A percentile compares a stretch with the other conserved stretches of the same genome.
phyloP scores from a whole-genome alignment of 129 eudicot species.

The Arctium minus region DNA sequence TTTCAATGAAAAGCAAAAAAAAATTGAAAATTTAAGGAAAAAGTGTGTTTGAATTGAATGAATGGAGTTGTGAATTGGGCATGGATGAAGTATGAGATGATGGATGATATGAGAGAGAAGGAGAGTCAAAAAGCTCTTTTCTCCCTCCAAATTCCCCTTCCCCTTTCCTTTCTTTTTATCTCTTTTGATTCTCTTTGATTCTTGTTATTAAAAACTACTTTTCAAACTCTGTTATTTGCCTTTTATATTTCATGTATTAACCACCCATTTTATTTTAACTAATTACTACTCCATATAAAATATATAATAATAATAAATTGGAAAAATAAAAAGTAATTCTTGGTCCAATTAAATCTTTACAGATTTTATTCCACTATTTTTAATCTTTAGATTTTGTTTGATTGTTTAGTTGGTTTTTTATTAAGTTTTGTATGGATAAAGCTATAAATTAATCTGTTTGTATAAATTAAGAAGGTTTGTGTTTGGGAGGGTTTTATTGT shows the following conservation, averaged over 20 bases:
- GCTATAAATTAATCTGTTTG: too few species aligned
- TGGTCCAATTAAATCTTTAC: not conserved
- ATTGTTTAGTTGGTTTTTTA: too few species aligned
- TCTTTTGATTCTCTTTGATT: not conserved
- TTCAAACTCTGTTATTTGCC: slow-evolving; percentile 2
- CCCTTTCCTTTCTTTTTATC: slow-evolving; percentile 15
- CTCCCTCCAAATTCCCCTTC: slow-evolving; percentile 30
- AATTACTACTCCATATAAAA: not conserved
- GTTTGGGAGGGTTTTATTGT: too few species aligned
- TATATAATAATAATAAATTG: too few species aligned
- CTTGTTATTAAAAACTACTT: not conserved
- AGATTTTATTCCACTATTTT: too few species aligned
- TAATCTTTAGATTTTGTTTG: too few species aligned
- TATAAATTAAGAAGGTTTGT: too few species aligned
- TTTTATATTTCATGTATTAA: slow-evolving; percentile 8
- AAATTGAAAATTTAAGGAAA: too few species aligned
- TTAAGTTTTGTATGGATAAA: too few species aligned
- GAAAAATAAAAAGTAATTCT: not conserved
- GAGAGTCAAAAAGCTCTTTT: slow-evolving; percentile 26
- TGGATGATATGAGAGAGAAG: slow-evolving; percentile 24
- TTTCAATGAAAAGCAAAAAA: not conserved
- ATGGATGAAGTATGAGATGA: slow-evolving; percentile 24
- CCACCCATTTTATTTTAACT: not conserved
- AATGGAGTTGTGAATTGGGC: not conserved
- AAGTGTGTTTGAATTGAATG: not conserved